These are phyloP conservation scores for Leishmania braziliensis DNA, from an alignment of 208 protist genomes.

Conservation along the genomic window DNA sequence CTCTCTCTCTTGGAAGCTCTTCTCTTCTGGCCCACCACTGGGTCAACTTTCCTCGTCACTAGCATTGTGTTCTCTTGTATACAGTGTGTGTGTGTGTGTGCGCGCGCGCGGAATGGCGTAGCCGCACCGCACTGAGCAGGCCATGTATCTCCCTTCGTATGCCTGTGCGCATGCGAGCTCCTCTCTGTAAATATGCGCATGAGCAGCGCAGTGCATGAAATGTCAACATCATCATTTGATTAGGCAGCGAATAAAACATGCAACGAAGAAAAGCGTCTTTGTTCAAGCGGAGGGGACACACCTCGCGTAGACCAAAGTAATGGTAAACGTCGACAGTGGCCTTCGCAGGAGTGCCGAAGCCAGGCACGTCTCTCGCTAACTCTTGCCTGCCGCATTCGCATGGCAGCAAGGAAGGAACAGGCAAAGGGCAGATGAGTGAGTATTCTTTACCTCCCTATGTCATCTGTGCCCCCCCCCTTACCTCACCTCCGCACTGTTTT, in stretches of 20 bases:
- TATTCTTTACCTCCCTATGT: too few relatives aligned
- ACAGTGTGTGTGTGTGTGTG: background rate
- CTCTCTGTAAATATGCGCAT: background rate
- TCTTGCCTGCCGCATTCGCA: background rate
- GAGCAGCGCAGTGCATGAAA: background rate
- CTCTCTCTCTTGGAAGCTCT: background rate
- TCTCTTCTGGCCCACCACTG: conserved; percentile 1
- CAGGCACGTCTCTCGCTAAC: too few relatives aligned
- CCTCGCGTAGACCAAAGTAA: background rate
- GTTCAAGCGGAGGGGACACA: background rate
- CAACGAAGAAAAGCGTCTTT: too few relatives aligned
- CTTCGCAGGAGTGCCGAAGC: background rate
- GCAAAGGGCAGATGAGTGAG: background rate
- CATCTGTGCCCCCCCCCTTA: too few relatives aligned
- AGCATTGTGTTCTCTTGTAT: background rate
- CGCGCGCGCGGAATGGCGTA: background rate
- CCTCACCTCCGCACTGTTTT: background rate
- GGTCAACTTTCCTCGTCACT: too few relatives aligned
- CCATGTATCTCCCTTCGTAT: background rate
- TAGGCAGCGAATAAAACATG: too few relatives aligned
- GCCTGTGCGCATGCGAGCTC: background rate
- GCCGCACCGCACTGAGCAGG: background rate
- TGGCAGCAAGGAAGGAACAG: background rate
- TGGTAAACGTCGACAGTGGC: background rate
- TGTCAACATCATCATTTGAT: background rate